A percentile compares a stretch with the other conserved stretches of the same genome.
Conservation (phyloP, 2,329 filamentous ascomycete genomes). For the Aspergillus fischeri region DNA sequence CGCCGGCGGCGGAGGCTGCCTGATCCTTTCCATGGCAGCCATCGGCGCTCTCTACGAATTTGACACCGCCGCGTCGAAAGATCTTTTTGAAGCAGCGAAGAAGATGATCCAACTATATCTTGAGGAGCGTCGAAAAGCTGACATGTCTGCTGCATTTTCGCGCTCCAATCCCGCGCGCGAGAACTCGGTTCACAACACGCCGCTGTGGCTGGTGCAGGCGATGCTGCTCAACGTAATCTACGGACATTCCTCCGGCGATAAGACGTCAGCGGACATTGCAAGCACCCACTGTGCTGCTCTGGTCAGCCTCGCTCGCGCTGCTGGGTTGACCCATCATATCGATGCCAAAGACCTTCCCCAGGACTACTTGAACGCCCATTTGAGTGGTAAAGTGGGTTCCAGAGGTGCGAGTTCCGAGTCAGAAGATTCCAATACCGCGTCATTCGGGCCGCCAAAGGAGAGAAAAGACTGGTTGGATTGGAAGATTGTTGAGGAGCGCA, state of each 20-base stretch:
- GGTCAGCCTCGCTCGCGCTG: slow-evolving; percentile 84
- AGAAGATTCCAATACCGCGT: slow-evolving; percentile 34
- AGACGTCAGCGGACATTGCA: slow-evolving; percentile 84
- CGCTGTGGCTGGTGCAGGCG: slow-evolving; percentile 91
- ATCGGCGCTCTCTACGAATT: slow-evolving; percentile 82
- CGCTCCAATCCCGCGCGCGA: slow-evolving; percentile 53
- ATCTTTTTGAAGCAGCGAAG: slow-evolving; percentile 88
- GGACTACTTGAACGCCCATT: slow-evolving; percentile 45
- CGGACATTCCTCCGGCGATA: slow-evolving; percentile 90
- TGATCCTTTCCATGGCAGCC: slow-evolving; percentile 85
- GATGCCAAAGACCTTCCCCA: slow-evolving; percentile 35
- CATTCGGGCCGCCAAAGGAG: slow-evolving; percentile 33
- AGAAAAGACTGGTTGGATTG: slow-evolving; percentile 74
- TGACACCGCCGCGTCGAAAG: slow-evolving; percentile 72
- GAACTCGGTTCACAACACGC: slow-evolving; percentile 66
- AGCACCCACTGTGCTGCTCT: slow-evolving; percentile 87
- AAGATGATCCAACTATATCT: slow-evolving; percentile 93
- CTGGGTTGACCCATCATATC: slow-evolving; percentile 61
- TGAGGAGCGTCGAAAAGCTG: slow-evolving; percentile 82
- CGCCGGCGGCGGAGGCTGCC: slow-evolving; percentile 75
- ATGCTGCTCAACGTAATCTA: slow-evolving; percentile 97
- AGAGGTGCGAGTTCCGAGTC: slow-evolving; percentile 34
- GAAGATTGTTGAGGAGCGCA: slow-evolving; percentile 85
- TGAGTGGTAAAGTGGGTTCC: slow-evolving; percentile 50
- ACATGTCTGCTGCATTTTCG: slow-evolving; percentile 61